Conservation (phyloP, 768 basidiomycete genomes). For the Phlebiopsis flavidoalba region DNA sequence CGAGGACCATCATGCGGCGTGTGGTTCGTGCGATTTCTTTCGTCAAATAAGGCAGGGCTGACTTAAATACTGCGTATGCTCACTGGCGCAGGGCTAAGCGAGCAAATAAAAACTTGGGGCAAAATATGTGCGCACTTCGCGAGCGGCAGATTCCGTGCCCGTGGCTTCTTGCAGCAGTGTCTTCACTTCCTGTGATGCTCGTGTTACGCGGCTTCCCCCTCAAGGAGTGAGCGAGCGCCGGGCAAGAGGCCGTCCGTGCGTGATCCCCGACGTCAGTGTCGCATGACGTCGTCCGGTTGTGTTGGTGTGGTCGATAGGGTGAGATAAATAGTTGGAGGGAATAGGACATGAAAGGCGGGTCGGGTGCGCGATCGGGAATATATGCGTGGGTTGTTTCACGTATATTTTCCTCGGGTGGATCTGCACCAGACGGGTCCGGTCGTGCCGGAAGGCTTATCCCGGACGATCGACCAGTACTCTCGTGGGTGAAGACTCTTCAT, state of each 20-base stretch:
- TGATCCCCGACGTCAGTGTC: neutral
- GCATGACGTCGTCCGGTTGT: neutral
- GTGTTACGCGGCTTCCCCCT: conserved; percentile 9
- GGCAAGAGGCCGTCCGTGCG: conserved; percentile 7
- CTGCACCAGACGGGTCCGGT: too few relatives aligned
- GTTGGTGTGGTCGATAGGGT: neutral
- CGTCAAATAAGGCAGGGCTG: neutral
- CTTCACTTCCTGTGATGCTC: conserved; percentile 3
- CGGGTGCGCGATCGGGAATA: conserved; percentile 6
- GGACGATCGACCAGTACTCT: conserved; percentile 15
- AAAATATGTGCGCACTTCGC: conserved; percentile 9
- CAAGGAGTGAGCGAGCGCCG: conserved; percentile 10
- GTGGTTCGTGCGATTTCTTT: neutral
- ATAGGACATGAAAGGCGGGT: neutral
- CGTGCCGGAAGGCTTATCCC: conserved; percentile 12
- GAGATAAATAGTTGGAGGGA: neutral
- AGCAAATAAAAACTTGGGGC: conserved; percentile 11
- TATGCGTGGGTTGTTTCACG: conserved; percentile 12
- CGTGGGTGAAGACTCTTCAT: conserved; percentile 6
- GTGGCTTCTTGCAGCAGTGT: conserved; percentile 15
- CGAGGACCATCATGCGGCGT: neutral
- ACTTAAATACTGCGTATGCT: conserved; percentile 5
- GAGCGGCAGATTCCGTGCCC: conserved; percentile 14
- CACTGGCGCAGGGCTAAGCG: conserved; percentile 10
- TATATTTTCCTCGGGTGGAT: too few relatives aligned